Conservation (phyloP, 1,284 basidiomycete species). For the Taiwanofungus camphoratus region DNA sequence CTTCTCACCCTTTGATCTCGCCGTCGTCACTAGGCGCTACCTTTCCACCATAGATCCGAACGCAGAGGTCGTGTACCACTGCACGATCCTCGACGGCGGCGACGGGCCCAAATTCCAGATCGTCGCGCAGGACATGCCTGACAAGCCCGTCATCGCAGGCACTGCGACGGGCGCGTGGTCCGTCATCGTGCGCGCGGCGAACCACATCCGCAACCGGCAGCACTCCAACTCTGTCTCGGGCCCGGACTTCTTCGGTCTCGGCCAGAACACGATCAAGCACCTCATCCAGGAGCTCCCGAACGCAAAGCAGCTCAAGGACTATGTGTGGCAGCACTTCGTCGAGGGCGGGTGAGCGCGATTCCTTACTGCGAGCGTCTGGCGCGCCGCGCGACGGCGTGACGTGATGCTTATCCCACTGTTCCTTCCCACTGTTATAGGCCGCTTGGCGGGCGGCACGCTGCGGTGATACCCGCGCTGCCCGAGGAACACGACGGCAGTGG, state of each 20-base stretch:
- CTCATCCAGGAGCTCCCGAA: slow-evolving; percentile 74
- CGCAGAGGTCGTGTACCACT: slow-evolving; percentile 66
- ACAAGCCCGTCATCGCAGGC: slow-evolving; percentile 67
- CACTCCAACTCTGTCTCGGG: slow-evolving; percentile 81
- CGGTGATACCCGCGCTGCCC: slow-evolving; percentile 69
- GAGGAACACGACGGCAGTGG: slow-evolving; percentile 53
- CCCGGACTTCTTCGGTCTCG: slow-evolving; percentile 78
- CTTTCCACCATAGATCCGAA: slow-evolving; percentile 64
- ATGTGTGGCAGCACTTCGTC: slow-evolving; percentile 77
- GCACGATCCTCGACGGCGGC: slow-evolving; percentile 76
- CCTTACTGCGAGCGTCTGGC: not conserved
- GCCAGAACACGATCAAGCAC: slow-evolving; percentile 80
- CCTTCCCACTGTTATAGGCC: slow-evolving; percentile 37
- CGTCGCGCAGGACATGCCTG: slow-evolving; percentile 59
- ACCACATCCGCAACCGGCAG: slow-evolving; percentile 67
- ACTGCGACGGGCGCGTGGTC: slow-evolving; percentile 83
- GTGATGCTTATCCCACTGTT: not conserved
- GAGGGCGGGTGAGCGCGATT: slow-evolving; percentile 68
- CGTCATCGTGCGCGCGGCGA: slow-evolving; percentile 72
- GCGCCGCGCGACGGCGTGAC: slow-evolving; percentile 7
- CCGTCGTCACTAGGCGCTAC: slow-evolving; percentile 50
- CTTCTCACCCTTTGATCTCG: slow-evolving; percentile 12
- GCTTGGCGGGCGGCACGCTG: slow-evolving; percentile 70
- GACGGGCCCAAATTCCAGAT: slow-evolving; percentile 80
- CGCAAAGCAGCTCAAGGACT: slow-evolving; percentile 63